These are phyloP conservation scores for Kuraishia piskuri DNA, from an alignment of 805 yeast genomes.

Conservation along the genomic window DNA sequence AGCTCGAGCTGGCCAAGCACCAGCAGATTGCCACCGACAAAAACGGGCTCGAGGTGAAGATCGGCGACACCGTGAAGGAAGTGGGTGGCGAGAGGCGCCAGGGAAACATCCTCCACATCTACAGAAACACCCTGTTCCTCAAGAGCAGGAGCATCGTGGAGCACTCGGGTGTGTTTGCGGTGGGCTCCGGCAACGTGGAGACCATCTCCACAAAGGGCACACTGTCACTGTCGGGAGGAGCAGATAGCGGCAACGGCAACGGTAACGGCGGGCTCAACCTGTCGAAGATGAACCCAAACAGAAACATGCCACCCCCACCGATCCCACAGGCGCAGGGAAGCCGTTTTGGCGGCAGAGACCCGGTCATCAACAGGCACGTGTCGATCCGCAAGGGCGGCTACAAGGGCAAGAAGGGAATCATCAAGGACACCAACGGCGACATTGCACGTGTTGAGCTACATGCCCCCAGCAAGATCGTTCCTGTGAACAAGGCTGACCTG, in stretches of 20 bases:
- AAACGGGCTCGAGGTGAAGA: constrained; percentile 73
- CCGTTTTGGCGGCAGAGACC: constrained; percentile 67
- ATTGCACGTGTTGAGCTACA: constrained; percentile 90
- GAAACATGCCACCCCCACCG: constrained; percentile 40
- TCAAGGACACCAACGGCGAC: constrained; percentile 88
- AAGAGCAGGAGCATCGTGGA: constrained; percentile 74
- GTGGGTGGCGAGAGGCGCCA: constrained; percentile 75
- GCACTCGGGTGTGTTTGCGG: constrained; percentile 87
- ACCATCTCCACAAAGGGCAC: constrained; percentile 80
- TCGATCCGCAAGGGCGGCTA: constrained; percentile 86
- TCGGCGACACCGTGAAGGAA: constrained; percentile 93
- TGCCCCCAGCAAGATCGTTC: constrained; percentile 81
- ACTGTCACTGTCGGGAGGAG: constrained; percentile 31
- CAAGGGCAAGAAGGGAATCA: constrained; percentile 90
- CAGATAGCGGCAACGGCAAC: constrained; percentile 18
- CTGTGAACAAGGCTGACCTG: constrained; percentile 72
- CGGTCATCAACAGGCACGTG: constrained; percentile 74
- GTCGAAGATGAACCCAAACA: constrained; percentile 81
- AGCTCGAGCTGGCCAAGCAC: constrained; percentile 53
- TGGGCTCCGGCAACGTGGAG: constrained; percentile 64
- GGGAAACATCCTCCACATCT: constrained; percentile 82
- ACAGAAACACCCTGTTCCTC: constrained; percentile 70
- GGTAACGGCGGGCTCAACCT: constrained; percentile 48
- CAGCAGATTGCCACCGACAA: constrained; percentile 82
- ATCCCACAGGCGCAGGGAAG: constrained; percentile 40